Conservation (phyloP, 169 alveolate species). For the Plasmodium billcollinsi region DNA sequence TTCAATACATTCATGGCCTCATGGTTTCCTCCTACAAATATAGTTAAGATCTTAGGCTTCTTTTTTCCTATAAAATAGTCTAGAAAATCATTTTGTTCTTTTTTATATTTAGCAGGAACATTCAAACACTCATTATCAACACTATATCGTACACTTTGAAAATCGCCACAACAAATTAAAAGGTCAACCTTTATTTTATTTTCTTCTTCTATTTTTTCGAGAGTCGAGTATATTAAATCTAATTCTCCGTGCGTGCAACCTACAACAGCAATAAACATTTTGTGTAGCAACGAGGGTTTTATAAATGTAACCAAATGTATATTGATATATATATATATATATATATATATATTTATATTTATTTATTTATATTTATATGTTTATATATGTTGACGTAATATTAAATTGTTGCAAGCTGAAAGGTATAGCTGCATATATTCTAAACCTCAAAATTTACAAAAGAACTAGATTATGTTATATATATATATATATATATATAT, state of each 20-base stretch:
- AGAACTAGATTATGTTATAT: not conserved
- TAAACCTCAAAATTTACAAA: too few relatives aligned
- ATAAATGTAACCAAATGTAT: too few relatives aligned
- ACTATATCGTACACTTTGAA: slow-evolving; percentile 93
- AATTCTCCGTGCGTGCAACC: slow-evolving; percentile 98
- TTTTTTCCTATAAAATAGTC: slow-evolving; percentile 91
- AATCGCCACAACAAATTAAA: slow-evolving; percentile 97
- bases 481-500: not conserved
- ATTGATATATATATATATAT: not conserved
- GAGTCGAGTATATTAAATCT: slow-evolving; percentile 87
- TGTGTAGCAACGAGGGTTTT: not conserved
- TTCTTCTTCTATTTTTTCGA: slow-evolving; percentile 86
- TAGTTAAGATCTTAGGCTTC: slow-evolving; percentile 94
- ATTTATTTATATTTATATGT: not conserved
- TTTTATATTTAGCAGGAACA: slow-evolving; percentile 94
- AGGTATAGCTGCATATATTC: too few relatives aligned
- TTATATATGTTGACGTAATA: not conserved
- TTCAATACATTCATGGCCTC: slow-evolving; percentile 95
- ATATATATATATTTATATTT: not conserved
- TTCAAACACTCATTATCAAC: slow-evolving; percentile 92
- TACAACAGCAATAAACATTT: slow-evolving; percentile 91
- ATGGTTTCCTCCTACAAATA: slow-evolving; percentile 99
- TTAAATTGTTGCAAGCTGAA: not conserved
- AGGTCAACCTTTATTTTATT: slow-evolving; percentile 91
- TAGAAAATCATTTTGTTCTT: slow-evolving; percentile 92